phyloP scores from a whole-genome alignment of 768 basidiomycete species.

The Leccinum disarticulatum region DNA sequence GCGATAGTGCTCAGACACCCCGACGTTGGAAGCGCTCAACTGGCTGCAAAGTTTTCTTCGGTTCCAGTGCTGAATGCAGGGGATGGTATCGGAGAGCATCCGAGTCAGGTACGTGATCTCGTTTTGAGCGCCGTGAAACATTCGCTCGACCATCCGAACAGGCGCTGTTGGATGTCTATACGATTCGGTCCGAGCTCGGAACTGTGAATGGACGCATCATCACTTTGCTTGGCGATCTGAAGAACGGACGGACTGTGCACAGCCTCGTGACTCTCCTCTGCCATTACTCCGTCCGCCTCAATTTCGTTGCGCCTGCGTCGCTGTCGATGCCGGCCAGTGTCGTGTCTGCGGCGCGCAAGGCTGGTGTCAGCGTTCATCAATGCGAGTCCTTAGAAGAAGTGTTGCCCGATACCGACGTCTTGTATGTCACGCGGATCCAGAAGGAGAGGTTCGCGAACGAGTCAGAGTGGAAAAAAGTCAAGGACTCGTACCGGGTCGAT shows the following conservation, averaged over 20 bases:
- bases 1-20: slow-evolving; percentile 95
- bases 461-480: slow-evolving; percentile 85
- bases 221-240: slow-evolving; percentile 91
- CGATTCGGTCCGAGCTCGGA: slow-evolving; percentile 95
- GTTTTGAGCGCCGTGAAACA: not conserved
- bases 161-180: slow-evolving; percentile 87
- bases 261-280: slow-evolving; percentile 90
- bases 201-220: slow-evolving; percentile 96
- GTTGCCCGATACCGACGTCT: slow-evolving; percentile 87
- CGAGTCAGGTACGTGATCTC: slow-evolving; percentile 70
- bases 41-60: slow-evolving; percentile 94
- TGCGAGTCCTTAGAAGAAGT: slow-evolving; percentile 92
- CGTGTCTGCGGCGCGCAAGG: slow-evolving; percentile 78
- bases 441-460: slow-evolving; percentile 87
- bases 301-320: slow-evolving; percentile 88
- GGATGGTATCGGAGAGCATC: slow-evolving; percentile 96
- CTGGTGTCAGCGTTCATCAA: slow-evolving; percentile 74
- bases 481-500: slow-evolving; percentile 90
- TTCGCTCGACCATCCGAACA: slow-evolving; percentile 28
- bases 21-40: slow-evolving; percentile 88
- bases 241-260: slow-evolving; percentile 97
- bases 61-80: slow-evolving; percentile 97
- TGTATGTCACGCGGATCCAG: slow-evolving; percentile 96
- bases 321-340: slow-evolving; percentile 89
- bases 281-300: slow-evolving; percentile 89